Evolutionary conservation across 1,139 yeast species (phyloP), one percentile per base, ranked within the genome.

Genomic region (Blastobotrys illinoisensis): DNA sequence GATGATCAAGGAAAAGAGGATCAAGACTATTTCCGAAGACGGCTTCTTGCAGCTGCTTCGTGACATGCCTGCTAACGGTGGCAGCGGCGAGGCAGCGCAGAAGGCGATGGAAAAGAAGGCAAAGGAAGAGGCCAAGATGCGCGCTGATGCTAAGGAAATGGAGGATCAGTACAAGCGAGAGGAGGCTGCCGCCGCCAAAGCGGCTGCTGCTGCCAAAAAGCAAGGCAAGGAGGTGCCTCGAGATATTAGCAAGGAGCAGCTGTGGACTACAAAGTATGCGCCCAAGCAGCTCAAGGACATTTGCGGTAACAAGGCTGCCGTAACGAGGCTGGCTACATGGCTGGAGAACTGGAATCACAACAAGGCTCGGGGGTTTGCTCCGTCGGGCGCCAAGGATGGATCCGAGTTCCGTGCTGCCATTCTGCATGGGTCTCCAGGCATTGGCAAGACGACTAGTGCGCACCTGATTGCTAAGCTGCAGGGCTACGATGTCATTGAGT

Each of bases 231-330:
- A 50, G 21, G 19, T 51, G 1, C 21, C 28, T 16, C 32, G 50
- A 14, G 49, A 52, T 48, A 13, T 54, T 21, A 74, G 44, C 19
- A 56, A 60, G 3, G 56, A 50, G 36, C 56, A 65, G 40, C 74
- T 95, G 56, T 95, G 99, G 99, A 93, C 99, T 0, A 86, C 83
- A 2, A 89, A 85, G 68, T 88, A 93, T 71, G 98, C 99, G 0
- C 99, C 99, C 5, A 79, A 81, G 1, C 77, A 77, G 46, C 60
- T 85, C 50, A 75, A 75, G 45, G 97, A 93, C 61, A 82, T 93
- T 44, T 90, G 97, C 72, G 99, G 99, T 56, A 93, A 93, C 69
- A 89, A 88, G 67, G 82, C 88, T 1, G 82, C 83, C 53, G 84
- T 95, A 3, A 74, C 75, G 44, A 82, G 82, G 65, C 75, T 93